Conservation (phyloP, 768 basidiomycete species). For the Hysterangium stoloniferum region DNA sequence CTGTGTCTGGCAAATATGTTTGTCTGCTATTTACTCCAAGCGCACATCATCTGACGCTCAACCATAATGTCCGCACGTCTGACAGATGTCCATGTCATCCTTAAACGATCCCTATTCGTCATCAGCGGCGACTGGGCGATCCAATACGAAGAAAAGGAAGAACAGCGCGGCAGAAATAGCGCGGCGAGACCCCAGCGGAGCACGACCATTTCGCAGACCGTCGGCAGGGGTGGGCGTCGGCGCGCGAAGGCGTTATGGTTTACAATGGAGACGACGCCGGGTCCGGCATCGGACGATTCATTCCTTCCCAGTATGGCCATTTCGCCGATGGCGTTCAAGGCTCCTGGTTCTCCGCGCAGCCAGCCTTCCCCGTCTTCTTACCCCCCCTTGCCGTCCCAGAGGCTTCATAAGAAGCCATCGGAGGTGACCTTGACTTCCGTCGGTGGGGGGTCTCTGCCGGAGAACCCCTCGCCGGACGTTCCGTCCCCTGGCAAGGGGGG, state of each 20-base stretch:
- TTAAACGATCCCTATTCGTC: background rate
- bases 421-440: too few species aligned
- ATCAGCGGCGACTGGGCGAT: constrained; percentile 1
- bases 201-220: background rate
- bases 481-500: too few species aligned
- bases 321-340: background rate
- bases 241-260: constrained; percentile 5
- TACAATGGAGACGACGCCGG: constrained; percentile 3
- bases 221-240: constrained; percentile 1
- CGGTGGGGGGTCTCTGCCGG: too few species aligned
- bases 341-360: too few species aligned
- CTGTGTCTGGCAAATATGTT: background rate
- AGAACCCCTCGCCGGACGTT: too few species aligned
- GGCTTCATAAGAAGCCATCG: too few species aligned
- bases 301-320: constrained; percentile 3
- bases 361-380: too few species aligned
- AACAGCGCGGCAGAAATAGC: background rate
- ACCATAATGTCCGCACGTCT: background rate
- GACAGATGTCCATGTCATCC: constrained; percentile 2
- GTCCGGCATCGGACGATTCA: background rate
- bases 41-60: background rate
- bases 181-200: background rate
- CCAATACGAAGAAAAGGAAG: background rate
- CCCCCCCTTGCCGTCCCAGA: too few species aligned
- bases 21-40: background rate